Evolutionary conservation across 768 basidiomycete species (phyloP).

Genomic region (Kwoniella bestiolae): DNA sequence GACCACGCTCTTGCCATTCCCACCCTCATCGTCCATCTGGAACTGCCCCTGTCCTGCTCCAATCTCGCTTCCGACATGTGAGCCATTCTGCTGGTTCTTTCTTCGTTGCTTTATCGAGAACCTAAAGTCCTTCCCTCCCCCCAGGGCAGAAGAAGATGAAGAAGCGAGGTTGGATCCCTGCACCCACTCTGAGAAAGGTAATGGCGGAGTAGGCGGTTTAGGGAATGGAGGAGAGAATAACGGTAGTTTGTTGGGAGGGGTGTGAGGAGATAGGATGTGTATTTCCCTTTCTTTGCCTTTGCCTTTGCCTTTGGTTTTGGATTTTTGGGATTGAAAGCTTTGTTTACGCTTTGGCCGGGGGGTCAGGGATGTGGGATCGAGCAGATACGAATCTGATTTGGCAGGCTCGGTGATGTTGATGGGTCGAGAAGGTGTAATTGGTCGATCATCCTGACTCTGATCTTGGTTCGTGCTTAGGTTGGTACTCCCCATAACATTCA

Average conservation of each 20-base stretch:
- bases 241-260: background rate
- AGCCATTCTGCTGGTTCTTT: background rate
- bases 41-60: background rate
- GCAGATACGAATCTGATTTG: background rate
- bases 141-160: background rate
- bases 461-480: background rate
- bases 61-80: background rate
- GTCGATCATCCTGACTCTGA: background rate
- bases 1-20: background rate
- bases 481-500: no score
- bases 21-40: no score
- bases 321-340: background rate
- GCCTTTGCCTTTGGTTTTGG: background rate
- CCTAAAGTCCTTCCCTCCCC: background rate
- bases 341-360: background rate
- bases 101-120: slow-evolving; percentile 1
- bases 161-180: background rate
- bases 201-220: slow-evolving; percentile 5
- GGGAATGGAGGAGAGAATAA: slow-evolving; percentile 3
- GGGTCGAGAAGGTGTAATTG: background rate
- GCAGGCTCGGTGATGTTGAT: background rate
- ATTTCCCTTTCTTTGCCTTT: background rate
- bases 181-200: background rate
- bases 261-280: background rate
- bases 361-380: background rate